Evolutionary conservation across 1,139 yeast species (phyloP), one percentile per base, ranked within the genome.

Genomic region (Hansenula anomala): DNA sequence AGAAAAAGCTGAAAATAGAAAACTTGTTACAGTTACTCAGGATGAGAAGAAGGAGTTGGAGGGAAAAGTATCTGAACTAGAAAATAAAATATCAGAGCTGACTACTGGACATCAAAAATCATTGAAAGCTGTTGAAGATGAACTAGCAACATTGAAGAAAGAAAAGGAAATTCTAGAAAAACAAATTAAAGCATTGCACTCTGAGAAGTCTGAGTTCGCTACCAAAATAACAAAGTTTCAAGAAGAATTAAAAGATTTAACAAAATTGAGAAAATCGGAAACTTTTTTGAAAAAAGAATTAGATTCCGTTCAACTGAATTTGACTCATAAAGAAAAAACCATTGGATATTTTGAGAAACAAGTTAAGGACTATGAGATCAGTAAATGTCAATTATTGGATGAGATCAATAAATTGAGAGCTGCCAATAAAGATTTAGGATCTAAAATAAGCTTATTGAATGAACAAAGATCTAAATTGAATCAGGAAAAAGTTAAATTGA

Each of bases 321-420:
- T 73, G 10, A 50, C 53, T 2, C 75, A 71, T 45, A 73, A 75
- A 48, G 82, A 78, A 23, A 71, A 71, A 43, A 67, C 69, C 14
- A 67, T 77, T 19, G 63, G 56, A 4, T 73, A 74, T 40, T 59
- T 67, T 33, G 74, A 71, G 43, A 59, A 65, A 26, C 73, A 69
- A 42, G 57, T 67, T 5, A 62, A 58, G 39, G 63, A 61, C 18
- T 64, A 54, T 46, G 61, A 48, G 40, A 55, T 51, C 35, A 54
- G 49, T 36, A 54, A 45, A 48, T 48, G 43, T 31, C 58, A 43
- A 33, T 39, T 42, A 12, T 46, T 49, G 18, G 59, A 55, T 28
- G 55, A 51, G 24, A 42, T 46, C 2, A 55, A 50, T 39, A 60
- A 46, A 34, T 36, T 42, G n/a, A 60, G 52, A 43, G 44, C 47